These are phyloP conservation scores for Amaranthus palmeri DNA, from an alignment of 148 eudicot genomes.

Conservation along the genomic window DNA sequence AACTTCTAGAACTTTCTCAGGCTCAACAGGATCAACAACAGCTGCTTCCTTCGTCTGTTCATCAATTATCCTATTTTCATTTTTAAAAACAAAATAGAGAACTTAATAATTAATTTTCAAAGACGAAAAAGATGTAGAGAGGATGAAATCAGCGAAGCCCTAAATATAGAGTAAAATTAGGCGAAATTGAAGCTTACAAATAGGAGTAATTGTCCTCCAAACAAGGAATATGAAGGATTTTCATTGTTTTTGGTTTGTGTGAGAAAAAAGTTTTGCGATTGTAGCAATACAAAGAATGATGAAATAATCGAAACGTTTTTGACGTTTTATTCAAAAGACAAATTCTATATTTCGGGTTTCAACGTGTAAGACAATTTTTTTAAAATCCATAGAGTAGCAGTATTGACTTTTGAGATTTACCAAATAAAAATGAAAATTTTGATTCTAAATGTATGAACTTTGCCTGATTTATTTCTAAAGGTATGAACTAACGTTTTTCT, in stretches of 20 bases:
- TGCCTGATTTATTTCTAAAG: too few relatives aligned
- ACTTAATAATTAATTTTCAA: not conserved
- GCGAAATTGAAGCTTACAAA: conserved; percentile 33
- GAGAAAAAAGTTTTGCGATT: not conserved
- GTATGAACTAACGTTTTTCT: too few relatives aligned
- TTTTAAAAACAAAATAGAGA: not conserved
- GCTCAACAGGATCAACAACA: conserved; percentile 90
- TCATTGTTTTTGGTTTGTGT: conserved; percentile 29
- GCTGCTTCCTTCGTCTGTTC: conserved; percentile 73
- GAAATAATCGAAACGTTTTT: not conserved
- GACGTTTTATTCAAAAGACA: not conserved
- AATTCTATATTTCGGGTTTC: too few relatives aligned
- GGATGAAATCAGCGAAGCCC: not conserved
- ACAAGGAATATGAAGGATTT: conserved; percentile 74
- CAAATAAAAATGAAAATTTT: too few relatives aligned
- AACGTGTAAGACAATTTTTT: too few relatives aligned
- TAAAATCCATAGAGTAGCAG: too few relatives aligned
- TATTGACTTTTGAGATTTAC: too few relatives aligned
- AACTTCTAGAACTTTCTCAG: conserved; percentile 68
- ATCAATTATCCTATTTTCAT: conserved; percentile 55
- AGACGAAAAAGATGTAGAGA: not conserved
- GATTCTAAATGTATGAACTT: too few relatives aligned
- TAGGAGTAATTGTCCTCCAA: conserved; percentile 84
- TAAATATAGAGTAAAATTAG: not conserved
- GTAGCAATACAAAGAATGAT: conserved; percentile 13